Evolutionary conservation across 768 basidiomycete genomes (phyloP).

Genomic region (Russula brevipes): DNA sequence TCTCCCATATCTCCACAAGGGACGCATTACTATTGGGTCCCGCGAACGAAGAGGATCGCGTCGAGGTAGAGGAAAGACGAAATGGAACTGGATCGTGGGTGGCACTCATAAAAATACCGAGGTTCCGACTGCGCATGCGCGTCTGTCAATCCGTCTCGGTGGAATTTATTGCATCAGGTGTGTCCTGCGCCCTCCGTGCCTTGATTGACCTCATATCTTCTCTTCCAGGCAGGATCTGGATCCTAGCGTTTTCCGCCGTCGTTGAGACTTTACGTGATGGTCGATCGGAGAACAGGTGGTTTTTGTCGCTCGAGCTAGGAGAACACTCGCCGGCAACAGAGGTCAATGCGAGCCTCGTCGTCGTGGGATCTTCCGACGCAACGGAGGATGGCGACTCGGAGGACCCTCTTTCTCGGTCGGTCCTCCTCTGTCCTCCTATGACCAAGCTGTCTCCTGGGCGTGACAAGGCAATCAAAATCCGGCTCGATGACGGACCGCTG

Average conservation of each 20-base stretch:
- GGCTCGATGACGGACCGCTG: conserved; percentile 13
- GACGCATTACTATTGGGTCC: conserved; percentile 44
- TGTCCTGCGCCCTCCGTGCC: conserved; percentile 1
- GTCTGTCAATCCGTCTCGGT: conserved; percentile 50
- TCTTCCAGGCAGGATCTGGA: conserved; percentile 51
- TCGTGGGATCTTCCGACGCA: not conserved
- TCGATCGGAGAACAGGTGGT: conserved; percentile 37
- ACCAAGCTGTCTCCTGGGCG: conserved; percentile 4
- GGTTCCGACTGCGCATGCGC: conserved; percentile 67
- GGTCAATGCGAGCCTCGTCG: conserved; percentile 10
- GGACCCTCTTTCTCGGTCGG: not conserved
- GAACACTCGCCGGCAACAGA: conserved; percentile 48
- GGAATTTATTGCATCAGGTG: conserved; percentile 64
- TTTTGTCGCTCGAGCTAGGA: conserved; percentile 48
- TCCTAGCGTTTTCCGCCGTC: conserved; percentile 40
- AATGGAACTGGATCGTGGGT: conserved; percentile 43
- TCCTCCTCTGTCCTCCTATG: not conserved
- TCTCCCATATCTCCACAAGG: conserved; percentile 47
- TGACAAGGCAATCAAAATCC: not conserved
- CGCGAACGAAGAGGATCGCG: conserved; percentile 44
- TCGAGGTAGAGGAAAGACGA: conserved; percentile 45
- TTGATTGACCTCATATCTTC: not conserved
- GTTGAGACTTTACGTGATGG: not conserved
- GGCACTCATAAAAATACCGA: conserved; percentile 45
- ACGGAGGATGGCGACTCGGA: not conserved